These are phyloP conservation scores for Angomonas ambiguus DNA, from an alignment of 208 protist genomes.

Conservation along the genomic window DNA sequence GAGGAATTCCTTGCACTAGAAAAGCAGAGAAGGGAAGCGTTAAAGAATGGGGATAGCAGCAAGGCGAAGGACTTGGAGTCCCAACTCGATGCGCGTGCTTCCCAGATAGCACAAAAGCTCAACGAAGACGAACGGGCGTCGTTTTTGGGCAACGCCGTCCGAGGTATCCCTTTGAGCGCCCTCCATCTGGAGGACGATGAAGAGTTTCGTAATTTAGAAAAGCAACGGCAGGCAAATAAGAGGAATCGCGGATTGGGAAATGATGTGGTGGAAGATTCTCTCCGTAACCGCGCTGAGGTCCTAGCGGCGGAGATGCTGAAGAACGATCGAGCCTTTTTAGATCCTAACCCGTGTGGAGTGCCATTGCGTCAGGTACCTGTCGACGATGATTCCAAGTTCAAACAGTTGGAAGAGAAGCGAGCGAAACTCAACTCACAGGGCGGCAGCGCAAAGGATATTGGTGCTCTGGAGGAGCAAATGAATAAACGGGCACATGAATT, in stretches of 20 bases:
- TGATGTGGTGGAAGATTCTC: constrained; percentile 29
- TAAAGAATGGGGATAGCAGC: constrained; percentile 21
- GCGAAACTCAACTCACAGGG: constrained; percentile 18
- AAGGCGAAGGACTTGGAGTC: constrained; percentile 23
- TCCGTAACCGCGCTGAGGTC: constrained; percentile 39
- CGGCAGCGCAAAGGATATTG: constrained; percentile 22
- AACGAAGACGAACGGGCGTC: constrained; percentile 34
- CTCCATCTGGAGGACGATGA: constrained; percentile 54
- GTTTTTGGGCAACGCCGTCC: constrained; percentile 30
- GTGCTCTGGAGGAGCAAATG: constrained; percentile 47
- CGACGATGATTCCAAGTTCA: constrained; percentile 40
- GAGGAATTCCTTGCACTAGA: constrained; percentile 28
- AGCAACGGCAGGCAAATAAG: constrained; percentile 23
- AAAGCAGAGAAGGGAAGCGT: constrained; percentile 27
- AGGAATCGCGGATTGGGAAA: background rate
- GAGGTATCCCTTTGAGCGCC: constrained; percentile 40
- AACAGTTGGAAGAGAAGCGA: constrained; percentile 45
- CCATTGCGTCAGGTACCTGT: constrained; percentile 46
- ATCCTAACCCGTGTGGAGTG: constrained; percentile 40
- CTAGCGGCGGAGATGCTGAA: constrained; percentile 28
- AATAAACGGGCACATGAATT: constrained; percentile 47
- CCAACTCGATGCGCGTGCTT: constrained; percentile 36
- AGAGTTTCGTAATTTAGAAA: constrained; percentile 29
- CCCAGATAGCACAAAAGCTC: constrained; percentile 40
- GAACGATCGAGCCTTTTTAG: constrained; percentile 51